phyloP scores from a whole-genome alignment of 805 yeast genomes.

The Kodamaea lidongshanica region DNA sequence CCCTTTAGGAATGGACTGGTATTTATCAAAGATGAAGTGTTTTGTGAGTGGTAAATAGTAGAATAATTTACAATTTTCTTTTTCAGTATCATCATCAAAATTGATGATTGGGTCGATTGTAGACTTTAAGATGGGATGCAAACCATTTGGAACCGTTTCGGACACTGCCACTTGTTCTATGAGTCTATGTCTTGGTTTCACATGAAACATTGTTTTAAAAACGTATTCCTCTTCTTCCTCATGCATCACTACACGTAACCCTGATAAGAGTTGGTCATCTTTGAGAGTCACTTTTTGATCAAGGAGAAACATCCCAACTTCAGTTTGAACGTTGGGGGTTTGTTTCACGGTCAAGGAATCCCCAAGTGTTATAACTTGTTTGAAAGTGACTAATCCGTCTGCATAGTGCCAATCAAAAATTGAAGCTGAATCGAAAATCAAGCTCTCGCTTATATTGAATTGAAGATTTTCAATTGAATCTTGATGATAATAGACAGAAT shows the following conservation, averaged over 20 bases:
- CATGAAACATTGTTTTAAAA: constrained; percentile 35
- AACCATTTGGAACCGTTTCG: constrained; percentile 21
- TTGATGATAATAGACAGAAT: constrained; percentile 24
- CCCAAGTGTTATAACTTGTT: constrained; percentile 1
- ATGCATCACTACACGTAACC: constrained; percentile 25
- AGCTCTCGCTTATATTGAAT: constrained; percentile 1
- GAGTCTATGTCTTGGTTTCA: constrained; percentile 33
- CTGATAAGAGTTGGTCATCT: constrained; percentile 33
- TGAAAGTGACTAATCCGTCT: constrained; percentile 3
- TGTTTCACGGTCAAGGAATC: constrained; percentile 1
- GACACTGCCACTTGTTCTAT: constrained; percentile 4
- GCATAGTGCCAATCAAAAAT: constrained; percentile 4
- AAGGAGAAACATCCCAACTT: constrained; percentile 32
- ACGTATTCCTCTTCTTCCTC: constrained; percentile 15
- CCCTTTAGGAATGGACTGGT: constrained; percentile 25
- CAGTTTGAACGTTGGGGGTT: constrained; percentile 15
- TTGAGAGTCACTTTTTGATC: constrained; percentile 21
- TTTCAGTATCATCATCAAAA: constrained; percentile 19
- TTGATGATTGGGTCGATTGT: constrained; percentile 9
- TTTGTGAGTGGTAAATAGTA: constrained; percentile 27
- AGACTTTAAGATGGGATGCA: constrained; percentile 31
- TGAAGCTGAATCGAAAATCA: constrained; percentile 1
- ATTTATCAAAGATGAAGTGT: constrained; percentile 33
- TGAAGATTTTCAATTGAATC: constrained; percentile 1
- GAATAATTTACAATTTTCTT: constrained; percentile 25